phyloP scores from a whole-genome alignment of 176 grass and related monocot species.

The Panicum miliaceum region DNA sequence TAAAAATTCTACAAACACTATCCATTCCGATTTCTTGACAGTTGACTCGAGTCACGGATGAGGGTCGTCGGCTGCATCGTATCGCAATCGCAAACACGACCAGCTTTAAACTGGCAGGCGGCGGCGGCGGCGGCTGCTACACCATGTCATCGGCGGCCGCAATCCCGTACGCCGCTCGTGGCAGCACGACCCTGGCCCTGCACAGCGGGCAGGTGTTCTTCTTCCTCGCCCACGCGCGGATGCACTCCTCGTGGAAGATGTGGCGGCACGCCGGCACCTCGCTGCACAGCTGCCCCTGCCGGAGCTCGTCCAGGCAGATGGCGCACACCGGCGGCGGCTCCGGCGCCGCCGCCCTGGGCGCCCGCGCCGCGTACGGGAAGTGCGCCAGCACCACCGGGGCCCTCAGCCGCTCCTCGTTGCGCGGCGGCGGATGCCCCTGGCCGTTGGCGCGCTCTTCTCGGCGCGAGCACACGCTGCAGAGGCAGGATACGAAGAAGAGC shows the following conservation, averaged over 20 bases:
- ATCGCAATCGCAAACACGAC: too few relatives aligned
- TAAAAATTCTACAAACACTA: too few relatives aligned
- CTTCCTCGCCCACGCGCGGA: not conserved
- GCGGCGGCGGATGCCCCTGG: not conserved
- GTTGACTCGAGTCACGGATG: too few relatives aligned
- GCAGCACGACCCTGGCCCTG: not conserved
- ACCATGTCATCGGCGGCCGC: not conserved
- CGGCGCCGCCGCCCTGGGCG: not conserved
- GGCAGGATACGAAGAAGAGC: not conserved
- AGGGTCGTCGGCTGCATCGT: too few relatives aligned
- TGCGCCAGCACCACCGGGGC: not conserved
- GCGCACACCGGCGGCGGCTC: not conserved
- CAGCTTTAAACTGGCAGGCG: not conserved
- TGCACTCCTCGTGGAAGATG: not conserved
- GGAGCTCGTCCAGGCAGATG: conserved; percentile 48
- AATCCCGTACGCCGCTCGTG: not conserved
- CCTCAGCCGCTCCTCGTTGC: not conserved
- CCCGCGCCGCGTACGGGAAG: not conserved
- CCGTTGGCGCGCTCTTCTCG: not conserved
- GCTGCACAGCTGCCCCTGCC: conserved; percentile 33
- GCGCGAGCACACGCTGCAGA: not conserved
- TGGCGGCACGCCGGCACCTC: conserved; percentile 36
- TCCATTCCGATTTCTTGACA: too few relatives aligned
- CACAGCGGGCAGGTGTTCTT: not conserved
- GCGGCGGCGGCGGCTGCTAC: not conserved